Base-by-base conservation (phyloP, 1,139 yeast species). In the Suhomyces choctaworum region DNA sequence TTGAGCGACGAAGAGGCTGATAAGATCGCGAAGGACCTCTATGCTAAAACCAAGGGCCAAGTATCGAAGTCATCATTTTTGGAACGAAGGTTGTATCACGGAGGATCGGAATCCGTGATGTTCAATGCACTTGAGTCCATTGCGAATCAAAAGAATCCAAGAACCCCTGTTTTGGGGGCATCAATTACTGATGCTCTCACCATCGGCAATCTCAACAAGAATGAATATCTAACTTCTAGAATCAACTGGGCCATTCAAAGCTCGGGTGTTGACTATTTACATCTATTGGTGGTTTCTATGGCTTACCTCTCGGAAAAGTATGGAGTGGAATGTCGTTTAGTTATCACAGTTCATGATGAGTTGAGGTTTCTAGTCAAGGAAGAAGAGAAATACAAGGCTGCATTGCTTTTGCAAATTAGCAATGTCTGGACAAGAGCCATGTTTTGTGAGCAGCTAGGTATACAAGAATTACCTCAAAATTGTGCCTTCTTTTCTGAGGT, bases 211-310 rank as follows among this genome's bases (percentile, higher is more conserved):
- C 72, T 94, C 51, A 78, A 78, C 39, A 68, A 76, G 29, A 70
- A 70, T 42, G 80, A 80, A 39, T 92, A 83, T 57, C 63, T 92
- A 50, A 94, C 98, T 0, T 88, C 97, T 2, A 65, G 99, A 51
- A 84, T 90, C 45, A 94, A 94, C 54, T 94, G 99, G 99, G 87
- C 96, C 0, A 94, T 94, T 53, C 99, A 94, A 58, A 88, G 97
- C 26, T 88, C 97, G 1, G 99, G 98, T 26, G 99, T 94, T 12
- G 98, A 94, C 57, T 94, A 94, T 55, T 68, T 94, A 35, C 98
- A 94, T 57, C 60, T 94, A 27, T 60, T 94, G 38, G 74, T 92
- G 37, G 77, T 89, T 4, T 80, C 96, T 0, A 92, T 94, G 97
- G 87, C 88, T 41, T 87, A 88, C 52, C 67, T 94, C 46, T 70